These are phyloP conservation scores for Triglochin maritima DNA, from an alignment of 106 monocot species.

Conservation along the genomic window DNA sequence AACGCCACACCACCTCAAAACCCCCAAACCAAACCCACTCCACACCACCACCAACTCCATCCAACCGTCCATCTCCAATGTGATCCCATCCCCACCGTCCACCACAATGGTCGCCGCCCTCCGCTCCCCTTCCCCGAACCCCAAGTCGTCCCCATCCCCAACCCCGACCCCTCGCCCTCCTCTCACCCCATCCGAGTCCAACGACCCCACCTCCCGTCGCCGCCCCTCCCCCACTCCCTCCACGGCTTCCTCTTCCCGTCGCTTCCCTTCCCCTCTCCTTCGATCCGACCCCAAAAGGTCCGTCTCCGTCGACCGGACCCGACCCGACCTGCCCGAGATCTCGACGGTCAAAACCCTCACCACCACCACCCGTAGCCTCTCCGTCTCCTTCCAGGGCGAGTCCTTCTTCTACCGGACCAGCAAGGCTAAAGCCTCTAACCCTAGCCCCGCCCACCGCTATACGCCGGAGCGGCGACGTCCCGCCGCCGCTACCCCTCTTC, in stretches of 20 bases:
- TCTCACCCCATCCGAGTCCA: too few species aligned
- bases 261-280: constrained; percentile 6
- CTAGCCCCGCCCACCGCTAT: neutral
- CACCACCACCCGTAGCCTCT: constrained; percentile 16
- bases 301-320: neutral
- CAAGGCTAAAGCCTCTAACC: constrained; percentile 7
- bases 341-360: neutral
- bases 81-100: neutral
- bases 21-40: neutral
- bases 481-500: constrained; percentile 2
- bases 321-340: neutral
- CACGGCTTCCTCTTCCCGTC: neutral
- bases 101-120: neutral
- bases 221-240: neutral
- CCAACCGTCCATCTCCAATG: neutral
- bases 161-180: neutral
- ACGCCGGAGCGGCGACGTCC: constrained; percentile 13
- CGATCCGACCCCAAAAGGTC: neutral
- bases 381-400: constrained; percentile 23
- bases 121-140: neutral
- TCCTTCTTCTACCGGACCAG: constrained; percentile 25
- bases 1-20: neutral
- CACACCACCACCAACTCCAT: neutral
- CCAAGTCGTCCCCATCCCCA: neutral
- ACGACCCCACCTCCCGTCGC: too few species aligned